A percentile compares a stretch with the other conserved stretches of the same genome.
These are phyloP conservation scores for Microdochium trichocladiopsis DNA, from an alignment of 2,329 filamentous ascomycete species.

Conservation along the genomic window DNA sequence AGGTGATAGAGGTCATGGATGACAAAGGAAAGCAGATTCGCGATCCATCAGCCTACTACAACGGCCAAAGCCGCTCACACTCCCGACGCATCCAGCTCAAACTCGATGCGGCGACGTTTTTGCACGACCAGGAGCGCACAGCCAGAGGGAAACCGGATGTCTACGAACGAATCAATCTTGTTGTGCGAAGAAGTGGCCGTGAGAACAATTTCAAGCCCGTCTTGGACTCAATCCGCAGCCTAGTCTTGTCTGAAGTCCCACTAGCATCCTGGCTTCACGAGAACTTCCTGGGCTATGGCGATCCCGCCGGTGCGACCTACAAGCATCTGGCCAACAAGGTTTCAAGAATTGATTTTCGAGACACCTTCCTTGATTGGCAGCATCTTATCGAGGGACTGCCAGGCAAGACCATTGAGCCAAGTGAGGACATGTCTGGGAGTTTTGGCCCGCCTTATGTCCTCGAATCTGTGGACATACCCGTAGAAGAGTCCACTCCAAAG, in stretches of 20 bases:
- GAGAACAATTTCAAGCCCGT: slow-evolving; percentile 98
- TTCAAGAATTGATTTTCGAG: slow-evolving; percentile 77
- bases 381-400: slow-evolving; percentile 86
- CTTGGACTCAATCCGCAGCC: slow-evolving; percentile 80
- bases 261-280: slow-evolving; percentile 91
- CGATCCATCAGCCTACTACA: slow-evolving; percentile 52
- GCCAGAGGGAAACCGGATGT: slow-evolving; percentile 66
- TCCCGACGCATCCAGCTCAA: slow-evolving; percentile 70
- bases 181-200: slow-evolving; percentile 73
- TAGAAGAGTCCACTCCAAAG: slow-evolving; percentile 43
- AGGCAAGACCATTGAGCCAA: slow-evolving; percentile 78
- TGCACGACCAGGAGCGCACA: slow-evolving; percentile 62
- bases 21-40: slow-evolving; percentile 72
- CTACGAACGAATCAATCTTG: slow-evolving; percentile 78
- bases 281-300: slow-evolving; percentile 94
- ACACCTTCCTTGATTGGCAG: slow-evolving; percentile 94
- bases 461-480: slow-evolving; percentile 52
- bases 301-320: slow-evolving; percentile 82
- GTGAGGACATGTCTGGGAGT: slow-evolving; percentile 61
- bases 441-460: slow-evolving; percentile 87
- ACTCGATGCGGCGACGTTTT: slow-evolving; percentile 72
- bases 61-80: slow-evolving; percentile 54
- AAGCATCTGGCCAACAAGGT: slow-evolving; percentile 73
- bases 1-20: slow-evolving; percentile 80
- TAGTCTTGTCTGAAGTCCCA: slow-evolving; percentile 78